Evolutionary conservation across 768 basidiomycete genomes (phyloP), one percentile per base, ranked within the genome.

Genomic region (Boletus fagicola): DNA sequence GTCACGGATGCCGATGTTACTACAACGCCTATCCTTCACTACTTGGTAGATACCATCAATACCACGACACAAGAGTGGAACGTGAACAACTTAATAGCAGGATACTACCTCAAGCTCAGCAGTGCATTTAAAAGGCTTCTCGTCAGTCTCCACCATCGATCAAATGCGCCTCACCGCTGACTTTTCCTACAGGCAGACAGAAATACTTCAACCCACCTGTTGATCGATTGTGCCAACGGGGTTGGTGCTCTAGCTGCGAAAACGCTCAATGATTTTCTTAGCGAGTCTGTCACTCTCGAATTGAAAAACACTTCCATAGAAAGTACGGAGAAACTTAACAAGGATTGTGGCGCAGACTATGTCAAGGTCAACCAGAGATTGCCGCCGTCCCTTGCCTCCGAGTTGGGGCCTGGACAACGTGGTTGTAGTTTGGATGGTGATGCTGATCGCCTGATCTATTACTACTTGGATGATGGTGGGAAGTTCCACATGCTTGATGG

Each of bases 191-290:
- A 92, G 88, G 75, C 80, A 26, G 84, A 85, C 57, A 86, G 86
- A 56, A 71, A 73, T 76, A 42, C 74, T 77, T 51, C 80, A 12
- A 72, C 80, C 16, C 83, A 86, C 38, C 68, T 99, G 47, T 71
- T 90, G n/a, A 79, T 99, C 42, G 97, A 99, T 72, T 98, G 97
- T 70, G 97, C 97, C n/a, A 98, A 99, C 70, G 97, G 97, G 28
- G 97, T 99, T 24, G 97, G 97, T 47, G 84, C 90, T 16, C 76
- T 79, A 8, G 86, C 89, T 39, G 85, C 91, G 13, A 75, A 76
- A 35, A 82, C 80, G 43, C 76, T 98, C 39, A 68, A 77, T 5
- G 73, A 80, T 53, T 78, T 83, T 52, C 81, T 97, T 24, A 82
- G 80, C 18, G 77, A 77, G 26, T 78, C 76, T 8, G 72, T 98